Conservation (phyloP, 306 rosid species). For the Cicer chorassanicum region DNA sequence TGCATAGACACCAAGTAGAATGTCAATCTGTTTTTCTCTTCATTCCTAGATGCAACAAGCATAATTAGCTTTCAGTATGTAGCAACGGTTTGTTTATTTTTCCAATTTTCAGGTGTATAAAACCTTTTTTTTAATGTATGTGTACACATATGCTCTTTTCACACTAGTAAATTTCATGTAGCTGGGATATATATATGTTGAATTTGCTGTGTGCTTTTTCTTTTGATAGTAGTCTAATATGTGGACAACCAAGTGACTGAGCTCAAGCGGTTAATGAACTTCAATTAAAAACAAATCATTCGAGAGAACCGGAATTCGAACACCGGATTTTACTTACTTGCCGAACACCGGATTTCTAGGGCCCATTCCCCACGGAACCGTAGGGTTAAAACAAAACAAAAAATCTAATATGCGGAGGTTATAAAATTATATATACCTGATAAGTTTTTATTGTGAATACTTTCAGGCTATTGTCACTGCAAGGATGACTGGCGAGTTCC, state of each 20-base stretch:
- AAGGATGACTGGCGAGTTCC: slow-evolving; percentile 92
- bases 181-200: slow-evolving; percentile 9
- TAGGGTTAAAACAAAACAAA: no score
- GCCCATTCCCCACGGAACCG: no score
- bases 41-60: slow-evolving; percentile 26
- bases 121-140: slow-evolving; percentile 13
- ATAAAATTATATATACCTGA: slow-evolving; percentile 33
- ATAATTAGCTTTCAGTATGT: slow-evolving; percentile 5
- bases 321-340: no score
- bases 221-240: slow-evolving; percentile 18
- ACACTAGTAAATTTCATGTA: slow-evolving; percentile 1
- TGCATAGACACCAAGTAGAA: slow-evolving; percentile 17
- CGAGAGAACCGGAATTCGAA: no score
- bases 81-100: no score
- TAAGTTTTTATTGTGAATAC: slow-evolving; percentile 27
- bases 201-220: slow-evolving; percentile 11
- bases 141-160: slow-evolving; percentile 11
- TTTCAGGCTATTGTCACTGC: slow-evolving; percentile 85
- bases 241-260: background rate
- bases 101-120: background rate
- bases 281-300: no score
- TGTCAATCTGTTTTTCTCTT: background rate
- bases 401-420: slow-evolving; percentile 16
- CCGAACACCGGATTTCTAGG: no score
- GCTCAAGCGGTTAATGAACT: no score